These are phyloP conservation scores for Rhizophora apiculata DNA, from an alignment of 345 rosid species.

Conservation along the genomic window DNA sequence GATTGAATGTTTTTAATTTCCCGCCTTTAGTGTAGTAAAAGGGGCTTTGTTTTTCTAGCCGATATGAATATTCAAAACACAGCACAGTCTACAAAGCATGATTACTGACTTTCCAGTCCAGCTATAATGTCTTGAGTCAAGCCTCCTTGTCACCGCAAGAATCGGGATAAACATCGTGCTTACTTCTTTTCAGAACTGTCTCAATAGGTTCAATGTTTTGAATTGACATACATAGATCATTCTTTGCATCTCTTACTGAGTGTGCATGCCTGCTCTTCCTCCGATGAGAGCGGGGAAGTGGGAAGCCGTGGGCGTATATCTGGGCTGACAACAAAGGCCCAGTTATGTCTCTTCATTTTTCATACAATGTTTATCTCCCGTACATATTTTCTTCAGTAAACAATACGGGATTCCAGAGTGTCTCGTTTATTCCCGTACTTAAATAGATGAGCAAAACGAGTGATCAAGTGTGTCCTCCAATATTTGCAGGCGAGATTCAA, in stretches of 20 bases:
- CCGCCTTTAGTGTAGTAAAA: too few species aligned
- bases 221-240: too few species aligned
- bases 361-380: too few species aligned
- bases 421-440: too few species aligned
- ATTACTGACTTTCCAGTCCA: background rate
- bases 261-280: background rate
- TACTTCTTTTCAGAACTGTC: too few species aligned
- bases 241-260: background rate
- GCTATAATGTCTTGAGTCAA: background rate
- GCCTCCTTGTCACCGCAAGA: background rate
- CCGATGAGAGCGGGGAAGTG: background rate
- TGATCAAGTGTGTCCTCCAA: background rate
- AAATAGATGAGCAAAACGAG: too few species aligned
- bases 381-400: too few species aligned
- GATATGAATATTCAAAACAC: too few species aligned
- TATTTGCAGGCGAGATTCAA: conserved; percentile 38
- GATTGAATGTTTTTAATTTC: too few species aligned
- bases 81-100: background rate
- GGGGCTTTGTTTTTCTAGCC: too few species aligned
- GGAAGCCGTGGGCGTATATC: background rate
- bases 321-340: background rate
- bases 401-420: too few species aligned
- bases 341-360: background rate
- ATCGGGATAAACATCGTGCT: background rate
- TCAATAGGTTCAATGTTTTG: too few species aligned